Evolutionary conservation across 1,139 yeast species (phyloP).

Genomic region (Magnusiomyces fungicola): DNA sequence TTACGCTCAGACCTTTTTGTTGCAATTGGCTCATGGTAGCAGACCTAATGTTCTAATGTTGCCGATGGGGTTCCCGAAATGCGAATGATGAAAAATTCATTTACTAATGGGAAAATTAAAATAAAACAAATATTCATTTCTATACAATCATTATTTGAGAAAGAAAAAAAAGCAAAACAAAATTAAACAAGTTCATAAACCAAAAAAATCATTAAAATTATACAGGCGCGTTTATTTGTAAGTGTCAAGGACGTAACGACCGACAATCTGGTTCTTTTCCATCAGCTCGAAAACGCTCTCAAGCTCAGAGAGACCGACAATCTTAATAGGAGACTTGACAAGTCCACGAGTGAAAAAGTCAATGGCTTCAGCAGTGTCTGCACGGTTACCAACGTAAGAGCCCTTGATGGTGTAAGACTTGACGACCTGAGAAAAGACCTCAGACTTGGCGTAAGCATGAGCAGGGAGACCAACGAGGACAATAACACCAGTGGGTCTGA

Average conservation of each 20-base stretch:
- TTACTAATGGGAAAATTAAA: too few species aligned
- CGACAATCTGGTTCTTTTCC: conserved; percentile 66
- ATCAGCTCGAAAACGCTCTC: conserved; percentile 54
- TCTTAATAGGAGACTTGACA: conserved; percentile 58
- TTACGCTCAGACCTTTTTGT: too few species aligned
- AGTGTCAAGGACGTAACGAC: conserved; percentile 64
- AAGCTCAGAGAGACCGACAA: conserved; percentile 58
- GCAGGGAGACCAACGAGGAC: conserved; percentile 80
- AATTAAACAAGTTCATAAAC: too few species aligned
- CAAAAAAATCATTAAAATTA: too few species aligned
- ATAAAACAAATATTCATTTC: too few species aligned
- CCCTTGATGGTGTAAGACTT: conserved; percentile 61
- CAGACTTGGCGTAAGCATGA: conserved; percentile 53
- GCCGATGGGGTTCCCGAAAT: too few species aligned
- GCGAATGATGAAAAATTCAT: too few species aligned
- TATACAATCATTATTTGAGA: too few species aligned
- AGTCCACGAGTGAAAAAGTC: conserved; percentile 65
- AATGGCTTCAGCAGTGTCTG: conserved; percentile 70
- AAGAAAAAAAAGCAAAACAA: too few species aligned
- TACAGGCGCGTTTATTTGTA: conserved; percentile 38
- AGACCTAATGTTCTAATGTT: too few species aligned
- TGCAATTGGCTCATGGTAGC: too few species aligned
- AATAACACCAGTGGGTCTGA: conserved; percentile 68
- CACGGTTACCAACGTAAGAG: conserved; percentile 76
- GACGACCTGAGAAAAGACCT: conserved; percentile 59